Evolutionary conservation across 192 early-diverging fungal genomes (phyloP), one percentile per base, ranked within the genome.

Genomic region (Anaeromyces robustus): DNA sequence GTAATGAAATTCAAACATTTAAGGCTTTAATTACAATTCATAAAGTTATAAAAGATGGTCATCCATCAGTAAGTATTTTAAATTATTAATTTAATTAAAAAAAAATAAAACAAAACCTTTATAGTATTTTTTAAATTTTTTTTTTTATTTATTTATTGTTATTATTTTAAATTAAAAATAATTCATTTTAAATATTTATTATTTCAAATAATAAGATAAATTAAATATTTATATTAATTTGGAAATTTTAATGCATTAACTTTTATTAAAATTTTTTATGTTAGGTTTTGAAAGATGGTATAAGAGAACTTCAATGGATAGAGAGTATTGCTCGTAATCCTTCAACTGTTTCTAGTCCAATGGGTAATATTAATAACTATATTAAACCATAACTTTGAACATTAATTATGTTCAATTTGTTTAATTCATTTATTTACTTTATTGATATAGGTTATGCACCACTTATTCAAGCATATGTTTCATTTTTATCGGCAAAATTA

Each of bases 1-100:
- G 93, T 26, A 95, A 97, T 87, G 97, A 99, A 83, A 89, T 99
- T n/a, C 92, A 96, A 83, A 94, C 93, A 77, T 99, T 95, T 88
- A 99, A 99, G 87, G 94, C 95, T 30, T 87, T 99, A 80, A 95
- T 99, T 83, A 89, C 92, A 28, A 88, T 94, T 80, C 97, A 99
- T 89, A 99, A 99, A 89, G 91, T 99, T 81, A 94, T 98, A 79
- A 92, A 95, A 78, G 92, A 93, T 82, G 97, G 97, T 59, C 95
- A 98, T 85, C 91, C 93, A 29, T 86, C 87, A 77, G 94, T 94
- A 89, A 79, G 87, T 86, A 59, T 28, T 30, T 77, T 43, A 19
- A 28, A 52, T 11, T 7, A 52, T 1, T 80, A 12, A 41, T 29
- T n/a, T n/a, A n/a, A n/a, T n/a, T n/a, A n/a, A n/a, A n/a, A n/a